Conservation (phyloP, 306 rosid genomes). For the Coriaria nepalensis region DNA sequence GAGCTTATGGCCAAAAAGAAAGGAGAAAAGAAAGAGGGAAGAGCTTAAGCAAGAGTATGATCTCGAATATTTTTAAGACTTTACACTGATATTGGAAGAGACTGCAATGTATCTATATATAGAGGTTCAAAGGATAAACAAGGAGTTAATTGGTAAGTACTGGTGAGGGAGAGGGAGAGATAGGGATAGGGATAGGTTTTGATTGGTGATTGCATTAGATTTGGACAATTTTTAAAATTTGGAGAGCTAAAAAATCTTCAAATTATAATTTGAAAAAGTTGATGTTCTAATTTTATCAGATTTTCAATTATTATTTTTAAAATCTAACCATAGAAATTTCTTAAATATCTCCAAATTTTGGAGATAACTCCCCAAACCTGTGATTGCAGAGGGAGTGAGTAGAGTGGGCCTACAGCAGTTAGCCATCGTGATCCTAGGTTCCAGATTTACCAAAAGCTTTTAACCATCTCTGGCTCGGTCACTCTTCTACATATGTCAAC, state of each 20-base stretch:
- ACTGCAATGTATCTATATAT: constrained; percentile 23
- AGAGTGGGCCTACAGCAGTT: constrained; percentile 28
- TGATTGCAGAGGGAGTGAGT: constrained; percentile 11
- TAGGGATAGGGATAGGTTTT: constrained; percentile 11
- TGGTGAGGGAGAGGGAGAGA: constrained; percentile 1
- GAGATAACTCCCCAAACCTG: too few species aligned
- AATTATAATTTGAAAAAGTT: too few species aligned
- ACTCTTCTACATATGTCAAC: constrained; percentile 30
- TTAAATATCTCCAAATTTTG: too few species aligned
- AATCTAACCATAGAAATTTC: too few species aligned
- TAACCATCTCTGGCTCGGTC: constrained; percentile 29
- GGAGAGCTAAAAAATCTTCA: too few species aligned
- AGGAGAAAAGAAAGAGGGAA: not conserved
- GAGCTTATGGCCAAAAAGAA: constrained; percentile 10
- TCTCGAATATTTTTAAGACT: not conserved
- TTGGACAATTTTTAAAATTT: too few species aligned
- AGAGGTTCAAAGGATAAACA: constrained; percentile 8
- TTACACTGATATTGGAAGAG: constrained; percentile 3
- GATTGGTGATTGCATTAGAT: constrained; percentile 34
- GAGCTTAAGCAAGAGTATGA: not conserved
- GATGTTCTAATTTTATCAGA: too few species aligned
- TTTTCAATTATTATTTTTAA: too few species aligned
- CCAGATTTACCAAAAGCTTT: constrained; percentile 47
- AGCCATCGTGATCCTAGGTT: constrained; percentile 52
- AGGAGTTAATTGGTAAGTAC: not conserved